These are phyloP conservation scores for Nakazawaea holstii DNA, from an alignment of 805 yeast genomes.

Conservation along the genomic window DNA sequence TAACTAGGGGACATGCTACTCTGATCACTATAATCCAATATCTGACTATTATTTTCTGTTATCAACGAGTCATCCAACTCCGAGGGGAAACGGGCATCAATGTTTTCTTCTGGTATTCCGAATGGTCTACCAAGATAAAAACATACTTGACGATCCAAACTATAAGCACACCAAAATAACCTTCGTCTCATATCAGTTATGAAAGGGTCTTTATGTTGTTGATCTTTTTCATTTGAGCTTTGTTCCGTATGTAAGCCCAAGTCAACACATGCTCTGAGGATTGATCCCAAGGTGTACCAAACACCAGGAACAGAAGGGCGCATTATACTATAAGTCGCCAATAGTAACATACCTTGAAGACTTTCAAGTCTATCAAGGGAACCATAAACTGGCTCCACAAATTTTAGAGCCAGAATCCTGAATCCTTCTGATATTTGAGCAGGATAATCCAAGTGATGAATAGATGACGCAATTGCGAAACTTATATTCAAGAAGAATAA, in stretches of 20 bases:
- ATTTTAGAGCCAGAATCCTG: slow-evolving; percentile 57
- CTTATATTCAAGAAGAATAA: slow-evolving; percentile 70
- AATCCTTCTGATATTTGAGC: slow-evolving; percentile 65
- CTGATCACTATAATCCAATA: slow-evolving; percentile 32
- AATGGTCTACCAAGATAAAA: slow-evolving; percentile 84
- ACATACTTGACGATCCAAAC: slow-evolving; percentile 81
- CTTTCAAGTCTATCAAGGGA: slow-evolving; percentile 63
- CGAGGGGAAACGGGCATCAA: slow-evolving; percentile 68
- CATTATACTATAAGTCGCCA: slow-evolving; percentile 75
- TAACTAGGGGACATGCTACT: slow-evolving; percentile 49
- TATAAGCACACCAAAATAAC: slow-evolving; percentile 85
- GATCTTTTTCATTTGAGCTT: slow-evolving; percentile 20
- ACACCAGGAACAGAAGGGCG: slow-evolving; percentile 87
- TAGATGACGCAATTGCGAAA: slow-evolving; percentile 77
- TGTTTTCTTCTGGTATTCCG: slow-evolving; percentile 79
- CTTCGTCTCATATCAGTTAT: slow-evolving; percentile 66
- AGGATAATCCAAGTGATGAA: slow-evolving; percentile 63
- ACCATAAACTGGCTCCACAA: slow-evolving; percentile 50
- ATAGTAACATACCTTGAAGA: slow-evolving; percentile 63
- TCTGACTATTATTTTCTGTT: slow-evolving; percentile 23
- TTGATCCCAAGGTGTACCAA: slow-evolving; percentile 87
- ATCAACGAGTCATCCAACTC: slow-evolving; percentile 69
- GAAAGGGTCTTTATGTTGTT: slow-evolving; percentile 40
- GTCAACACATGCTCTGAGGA: slow-evolving; percentile 75
- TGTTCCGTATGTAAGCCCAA: slow-evolving; percentile 75